Conservation (phyloP, 2,329 filamentous ascomycete species). For the Colletotrichum caudatum region DNA sequence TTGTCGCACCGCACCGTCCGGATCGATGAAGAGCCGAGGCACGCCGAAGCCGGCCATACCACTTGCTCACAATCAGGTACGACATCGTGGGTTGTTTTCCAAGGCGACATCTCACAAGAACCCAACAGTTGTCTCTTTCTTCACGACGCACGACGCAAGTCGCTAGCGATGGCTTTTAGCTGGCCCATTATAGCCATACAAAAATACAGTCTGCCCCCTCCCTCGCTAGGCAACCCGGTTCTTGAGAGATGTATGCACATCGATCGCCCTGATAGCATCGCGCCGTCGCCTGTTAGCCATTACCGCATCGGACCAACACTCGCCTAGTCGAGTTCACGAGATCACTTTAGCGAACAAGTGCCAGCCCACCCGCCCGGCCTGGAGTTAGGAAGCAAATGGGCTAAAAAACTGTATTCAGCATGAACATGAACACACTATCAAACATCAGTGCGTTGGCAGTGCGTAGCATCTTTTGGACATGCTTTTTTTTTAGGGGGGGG, state of each 20-base stretch:
- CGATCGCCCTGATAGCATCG: not conserved
- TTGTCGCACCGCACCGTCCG: not conserved
- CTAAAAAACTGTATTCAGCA: slow-evolving; percentile 24
- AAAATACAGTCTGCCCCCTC: too few relatives aligned
- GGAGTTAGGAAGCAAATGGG: slow-evolving; percentile 7
- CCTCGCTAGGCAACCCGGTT: not conserved
- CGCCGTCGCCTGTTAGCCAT: not conserved
- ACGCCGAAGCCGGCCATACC: not conserved
- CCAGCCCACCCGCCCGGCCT: not conserved
- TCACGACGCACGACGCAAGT: not conserved
- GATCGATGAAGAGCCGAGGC: not conserved
- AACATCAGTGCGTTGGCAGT: not conserved
- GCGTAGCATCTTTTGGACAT: too few relatives aligned
- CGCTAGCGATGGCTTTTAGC: not conserved
- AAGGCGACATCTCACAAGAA: not conserved
- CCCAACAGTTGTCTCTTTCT: not conserved
- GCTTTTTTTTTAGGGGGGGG: too few relatives aligned
- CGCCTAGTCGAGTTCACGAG: not conserved
- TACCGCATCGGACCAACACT: not conserved
- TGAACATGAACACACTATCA: slow-evolving; percentile 11
- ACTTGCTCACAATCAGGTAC: not conserved
- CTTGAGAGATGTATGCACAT: not conserved
- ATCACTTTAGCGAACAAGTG: not conserved
- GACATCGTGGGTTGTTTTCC: not conserved
- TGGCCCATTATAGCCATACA: not conserved